Base-by-base conservation (phyloP, 2,329 filamentous ascomycete genomes). In the Zymoseptoria tritici region DNA sequence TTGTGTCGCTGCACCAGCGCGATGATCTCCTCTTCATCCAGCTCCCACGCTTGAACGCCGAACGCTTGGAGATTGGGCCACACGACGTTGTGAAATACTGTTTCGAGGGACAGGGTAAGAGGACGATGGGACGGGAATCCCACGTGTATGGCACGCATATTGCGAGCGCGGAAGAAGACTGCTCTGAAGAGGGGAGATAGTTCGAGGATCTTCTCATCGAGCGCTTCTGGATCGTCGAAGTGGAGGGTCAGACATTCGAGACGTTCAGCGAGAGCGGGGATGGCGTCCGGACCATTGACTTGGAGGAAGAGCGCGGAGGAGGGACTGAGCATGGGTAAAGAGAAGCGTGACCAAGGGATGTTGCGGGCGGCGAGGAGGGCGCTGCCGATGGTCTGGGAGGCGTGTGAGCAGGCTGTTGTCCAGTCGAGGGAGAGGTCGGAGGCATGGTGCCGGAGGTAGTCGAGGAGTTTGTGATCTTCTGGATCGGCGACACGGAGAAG, bases 41-140 rank as follows among this genome's bases (percentile, higher is more conserved):
- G 72, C 50, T 79, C 79, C 86, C 86, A 88, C 13, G 83, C 81
- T 64, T 87, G 84, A 21, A 89, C 81, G 1, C 85, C 85, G 58
- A 88, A 82, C 1, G 84, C 83, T 36, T 83, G 78, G 4, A 89
- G 75, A 36, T 81, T 82, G 13, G 81, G 78, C 83, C 84, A 87
- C 51, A 78, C 77, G 7, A 85, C 78, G 59, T 82, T 75, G 66
- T 88, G 84, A 68, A 89, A 87, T 22, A 88, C 77, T 5, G 80
- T 77, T 60, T 86, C 82, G 2, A 88, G 76, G 4, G 78, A 77
- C 20, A 88, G 70, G 21, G 78, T 80, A 2, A 88, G 72, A 0
- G 84, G 84, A 19, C 77, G 70, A 58, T 82, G 78, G 6, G 80
- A 79, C 0, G 83, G 82, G 64, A 88, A 88, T 3, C 85, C 85